These are phyloP conservation scores for Xylariales sp. DNA, from an alignment of 2,329 filamentous ascomycete species.

Conservation along the genomic window DNA sequence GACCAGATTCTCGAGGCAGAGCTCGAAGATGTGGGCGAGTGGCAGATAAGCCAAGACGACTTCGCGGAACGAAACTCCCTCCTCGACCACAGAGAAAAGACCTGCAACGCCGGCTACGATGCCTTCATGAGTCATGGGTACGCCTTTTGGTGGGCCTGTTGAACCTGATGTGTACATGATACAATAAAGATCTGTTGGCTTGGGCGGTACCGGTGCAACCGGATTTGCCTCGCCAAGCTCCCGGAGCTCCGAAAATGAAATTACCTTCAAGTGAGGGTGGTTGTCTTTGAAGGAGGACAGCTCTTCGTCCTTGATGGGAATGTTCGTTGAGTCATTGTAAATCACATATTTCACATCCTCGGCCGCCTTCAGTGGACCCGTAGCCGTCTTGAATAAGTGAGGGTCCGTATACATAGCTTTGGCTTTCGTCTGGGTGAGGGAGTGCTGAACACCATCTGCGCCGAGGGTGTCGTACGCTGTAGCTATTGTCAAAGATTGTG, in stretches of 20 bases:
- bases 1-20: slow-evolving; percentile 88
- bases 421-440: slow-evolving; percentile 74
- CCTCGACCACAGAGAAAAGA: slow-evolving; percentile 70
- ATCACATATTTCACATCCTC: slow-evolving; percentile 55
- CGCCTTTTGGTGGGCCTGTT: slow-evolving; percentile 85
- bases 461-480: slow-evolving; percentile 94
- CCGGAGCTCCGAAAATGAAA: slow-evolving; percentile 52
- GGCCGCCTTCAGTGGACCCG: slow-evolving; percentile 50
- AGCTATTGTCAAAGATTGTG: slow-evolving; percentile 86
- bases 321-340: slow-evolving; percentile 53
- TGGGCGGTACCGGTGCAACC: slow-evolving; percentile 65
- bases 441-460: slow-evolving; percentile 78
- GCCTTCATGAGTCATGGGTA: slow-evolving; percentile 73
- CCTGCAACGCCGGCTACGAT: slow-evolving; percentile 82
- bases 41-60: slow-evolving; percentile 86
- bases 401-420: slow-evolving; percentile 85
- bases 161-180: slow-evolving; percentile 86
- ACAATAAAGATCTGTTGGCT: slow-evolving; percentile 75
- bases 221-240: slow-evolving; percentile 62
- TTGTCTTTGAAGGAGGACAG: slow-evolving; percentile 52
- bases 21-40: slow-evolving; percentile 92
- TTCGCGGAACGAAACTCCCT: slow-evolving; percentile 73
- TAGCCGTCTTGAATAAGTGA: slow-evolving; percentile 61
- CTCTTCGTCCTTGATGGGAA: slow-evolving; percentile 47
- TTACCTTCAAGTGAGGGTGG: slow-evolving; percentile 47